These are phyloP conservation scores for Xylaria intraflava DNA, from an alignment of 495 filamentous ascomycete species.

Conservation along the genomic window DNA sequence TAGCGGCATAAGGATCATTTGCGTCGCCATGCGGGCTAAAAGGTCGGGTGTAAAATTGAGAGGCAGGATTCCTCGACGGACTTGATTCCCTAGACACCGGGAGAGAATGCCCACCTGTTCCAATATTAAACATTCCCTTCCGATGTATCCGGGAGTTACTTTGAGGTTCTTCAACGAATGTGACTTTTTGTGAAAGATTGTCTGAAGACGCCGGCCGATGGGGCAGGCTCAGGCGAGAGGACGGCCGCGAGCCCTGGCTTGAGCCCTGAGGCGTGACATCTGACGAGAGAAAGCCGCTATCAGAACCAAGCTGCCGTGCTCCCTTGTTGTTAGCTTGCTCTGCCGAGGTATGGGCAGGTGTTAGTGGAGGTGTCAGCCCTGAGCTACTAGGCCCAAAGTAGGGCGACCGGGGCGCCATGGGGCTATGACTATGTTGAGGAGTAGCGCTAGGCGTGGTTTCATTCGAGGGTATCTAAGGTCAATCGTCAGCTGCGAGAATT, in stretches of 20 bases:
- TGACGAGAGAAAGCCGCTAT: slow-evolving; percentile 29
- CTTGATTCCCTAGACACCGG: slow-evolving; percentile 59
- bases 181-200: slow-evolving; percentile 22
- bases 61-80: slow-evolving; percentile 53
- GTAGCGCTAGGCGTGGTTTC: slow-evolving; percentile 33
- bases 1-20: slow-evolving; percentile 84
- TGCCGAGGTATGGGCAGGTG: slow-evolving; percentile 63
- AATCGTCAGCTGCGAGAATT: slow-evolving; percentile 13
- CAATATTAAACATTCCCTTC: slow-evolving; percentile 66
- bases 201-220: slow-evolving; percentile 38
- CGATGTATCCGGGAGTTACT: slow-evolving; percentile 42
- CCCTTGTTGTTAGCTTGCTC: slow-evolving; percentile 26
- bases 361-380: slow-evolving; percentile 79
- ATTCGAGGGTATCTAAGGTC: slow-evolving; percentile 35
- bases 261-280: slow-evolving; percentile 60
- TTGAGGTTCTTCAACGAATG: slow-evolving; percentile 27
- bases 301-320: slow-evolving; percentile 21
- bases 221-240: slow-evolving; percentile 26
- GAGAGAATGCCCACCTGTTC: slow-evolving; percentile 57
- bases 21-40: slow-evolving; percentile 74
- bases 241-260: slow-evolving; percentile 35
- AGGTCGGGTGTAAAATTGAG: slow-evolving; percentile 56
- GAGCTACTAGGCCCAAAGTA: slow-evolving; percentile 41
- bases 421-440: slow-evolving; percentile 28
- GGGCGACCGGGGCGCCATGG: slow-evolving; percentile 37